Percentiles rank a stretch among this genome's conserved stretches.
phyloP scores from a whole-genome alignment of 1,284 basidiomycete genomes.

The Ustilago xerochloae region DNA sequence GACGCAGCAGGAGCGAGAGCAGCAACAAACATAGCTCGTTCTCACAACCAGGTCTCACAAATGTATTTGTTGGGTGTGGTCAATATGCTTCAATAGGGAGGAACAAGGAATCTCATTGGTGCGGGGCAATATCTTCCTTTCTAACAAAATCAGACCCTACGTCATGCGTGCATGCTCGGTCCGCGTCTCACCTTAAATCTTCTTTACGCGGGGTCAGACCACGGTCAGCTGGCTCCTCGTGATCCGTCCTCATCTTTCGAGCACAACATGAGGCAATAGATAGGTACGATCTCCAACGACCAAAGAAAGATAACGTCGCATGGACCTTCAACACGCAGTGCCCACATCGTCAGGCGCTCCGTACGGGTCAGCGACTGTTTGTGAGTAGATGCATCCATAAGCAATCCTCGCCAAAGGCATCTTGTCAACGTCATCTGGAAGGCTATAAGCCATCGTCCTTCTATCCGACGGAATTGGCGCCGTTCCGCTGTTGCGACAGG shows the following conservation, averaged over 20 bases:
- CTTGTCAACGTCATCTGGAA: background rate
- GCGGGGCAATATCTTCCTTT: conserved; percentile 13
- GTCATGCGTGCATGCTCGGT: conserved; percentile 9
- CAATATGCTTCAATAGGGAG: background rate
- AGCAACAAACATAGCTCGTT: too few relatives aligned
- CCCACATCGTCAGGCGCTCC: too few relatives aligned
- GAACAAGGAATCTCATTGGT: background rate
- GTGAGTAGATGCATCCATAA: background rate
- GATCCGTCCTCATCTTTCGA: too few relatives aligned
- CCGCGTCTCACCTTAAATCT: conserved; percentile 15
- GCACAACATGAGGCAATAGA: background rate
- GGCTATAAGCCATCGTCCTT: background rate
- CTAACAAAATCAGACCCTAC: conserved; percentile 1
- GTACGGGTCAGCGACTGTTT: too few relatives aligned
- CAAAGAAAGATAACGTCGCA: too few relatives aligned
- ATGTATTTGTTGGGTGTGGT: background rate
- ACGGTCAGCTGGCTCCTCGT: conserved; percentile 1
- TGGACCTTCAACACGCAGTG: too few relatives aligned
- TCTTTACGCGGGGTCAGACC: background rate
- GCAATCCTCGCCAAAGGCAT: too few relatives aligned
- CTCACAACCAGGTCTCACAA: background rate
- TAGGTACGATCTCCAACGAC: background rate
- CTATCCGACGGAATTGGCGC: background rate
- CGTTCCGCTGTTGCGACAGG: background rate
- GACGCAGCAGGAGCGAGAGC: too few relatives aligned